Base-by-base conservation (phyloP, 1,284 basidiomycete species). In the Cryptococcus amylolentus region DNA sequence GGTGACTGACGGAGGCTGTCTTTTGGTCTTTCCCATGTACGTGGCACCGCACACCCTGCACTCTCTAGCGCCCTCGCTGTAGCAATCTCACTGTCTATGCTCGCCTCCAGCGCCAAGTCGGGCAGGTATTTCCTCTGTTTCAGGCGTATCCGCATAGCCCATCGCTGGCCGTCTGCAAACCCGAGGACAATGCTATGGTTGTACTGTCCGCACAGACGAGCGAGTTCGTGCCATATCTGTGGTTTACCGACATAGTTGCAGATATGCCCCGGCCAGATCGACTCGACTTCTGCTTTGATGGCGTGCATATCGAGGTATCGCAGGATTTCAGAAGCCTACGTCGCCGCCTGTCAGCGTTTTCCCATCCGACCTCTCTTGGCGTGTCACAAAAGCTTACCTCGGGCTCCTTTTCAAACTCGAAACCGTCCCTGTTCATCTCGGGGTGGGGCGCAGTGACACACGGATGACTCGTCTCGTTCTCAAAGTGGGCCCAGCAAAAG, bases 101-200 rank as follows among this genome's bases (percentile, higher is more conserved):
- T 52, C 39, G 41, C 16, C 18, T 16, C 16, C 14, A 52, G 20
- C 27, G 55, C 55, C 18, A 27, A 6, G 10, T 52, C 50, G 5
- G 50, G 50, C 18, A 40, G 14, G 27, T 49, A 42, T 37, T 49
- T 48, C 18, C 27, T 27, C 40, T 42, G 38, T 23, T 42, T 48
- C 38, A 51, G 35, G 35, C 51, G 46, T 23, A 57, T 57, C 31
- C 55, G 45, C 51, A 52, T 57, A 4, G 51, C 46, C 55, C 55
- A 57, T 27, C 51, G 51, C 23, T 27, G 23, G 8, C 45, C 55
- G 42, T 49, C 55, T n/a, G 46, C 55, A 31, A 52, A 52, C 3
- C 47, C 40, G 37, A 57, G 28, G 14, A 52, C 31, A n/a, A 57
- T 31, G 37, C 52, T 50, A 9, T 41, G 48, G 46, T 57, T 57